A percentile compares a stretch with the other conserved stretches of the same genome.
Conservation (phyloP, 352 stramenopile genomes). For the Halophytophthora batemanensis region DNA sequence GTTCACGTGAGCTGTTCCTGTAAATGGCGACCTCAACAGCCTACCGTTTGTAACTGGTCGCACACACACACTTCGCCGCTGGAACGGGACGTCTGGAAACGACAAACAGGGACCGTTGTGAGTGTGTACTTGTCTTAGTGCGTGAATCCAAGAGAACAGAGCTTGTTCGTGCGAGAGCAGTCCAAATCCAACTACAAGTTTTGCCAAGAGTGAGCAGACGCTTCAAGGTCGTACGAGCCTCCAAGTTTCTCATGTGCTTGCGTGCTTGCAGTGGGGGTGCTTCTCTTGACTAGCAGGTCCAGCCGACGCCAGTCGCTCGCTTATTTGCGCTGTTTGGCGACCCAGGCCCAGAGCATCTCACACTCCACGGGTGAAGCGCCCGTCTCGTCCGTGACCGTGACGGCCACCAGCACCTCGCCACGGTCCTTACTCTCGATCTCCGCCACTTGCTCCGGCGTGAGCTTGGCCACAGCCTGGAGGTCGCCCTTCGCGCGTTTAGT, state of each 20-base stretch:
- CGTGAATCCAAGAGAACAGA: too few species aligned
- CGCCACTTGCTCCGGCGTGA: constrained; percentile 63
- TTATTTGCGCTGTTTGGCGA: constrained; percentile 51
- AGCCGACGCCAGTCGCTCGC: background rate
- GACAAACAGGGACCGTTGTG: too few species aligned
- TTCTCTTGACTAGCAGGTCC: too few species aligned
- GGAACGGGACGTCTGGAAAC: too few species aligned
- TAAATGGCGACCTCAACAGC: too few species aligned
- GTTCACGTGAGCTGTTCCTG: constrained; percentile 29
- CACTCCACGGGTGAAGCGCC: constrained; percentile 78
- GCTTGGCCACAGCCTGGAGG: constrained; percentile 61
- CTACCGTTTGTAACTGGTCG: background rate
- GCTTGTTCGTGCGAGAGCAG: too few species aligned
- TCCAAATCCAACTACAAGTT: background rate
- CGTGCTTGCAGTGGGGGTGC: too few species aligned
- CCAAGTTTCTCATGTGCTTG: too few species aligned
- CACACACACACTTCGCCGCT: too few species aligned
- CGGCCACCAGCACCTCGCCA: constrained; percentile 66
- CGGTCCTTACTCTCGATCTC: constrained; percentile 70
- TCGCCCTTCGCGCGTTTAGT: constrained; percentile 68
- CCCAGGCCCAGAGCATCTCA: constrained; percentile 86
- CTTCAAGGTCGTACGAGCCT: too few species aligned
- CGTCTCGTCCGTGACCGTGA: constrained; percentile 67
- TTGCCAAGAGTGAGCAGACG: too few species aligned
- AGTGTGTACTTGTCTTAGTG: background rate